Base-by-base conservation (phyloP, 257 asterid species). In the Penstemon barbatus region DNA sequence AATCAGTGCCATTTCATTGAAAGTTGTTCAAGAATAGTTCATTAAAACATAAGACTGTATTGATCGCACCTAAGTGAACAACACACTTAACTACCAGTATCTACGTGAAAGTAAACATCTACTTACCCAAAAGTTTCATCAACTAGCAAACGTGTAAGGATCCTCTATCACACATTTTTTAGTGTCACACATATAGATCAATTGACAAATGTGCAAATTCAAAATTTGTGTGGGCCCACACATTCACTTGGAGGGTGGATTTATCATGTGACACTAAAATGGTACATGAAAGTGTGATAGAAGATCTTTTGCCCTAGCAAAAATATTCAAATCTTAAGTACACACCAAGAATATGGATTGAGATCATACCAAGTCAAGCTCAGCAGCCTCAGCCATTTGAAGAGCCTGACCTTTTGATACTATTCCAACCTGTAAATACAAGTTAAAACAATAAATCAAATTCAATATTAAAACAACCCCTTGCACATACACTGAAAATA, bases 341-440 rank as follows among this genome's bases (percentile, higher is more conserved):
- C 12, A 15, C 15, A 15, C 18, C 51, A 19, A 45, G 37, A 53
- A 70, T 9, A 33, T 8, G 8, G 44, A 45, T 49, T 50, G 61
- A 51, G 50, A 72, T 70, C 87, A 83, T 87, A 94, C 99, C 99
- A 94, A 86, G 83, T 91, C 96, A 68, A 94, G 96, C 75, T 80
- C 89, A 67, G 97, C 92, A 57, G 74, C 91, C 57, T 94, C 97
- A 71, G 99, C 99, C 95, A 85, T 87, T 86, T 83, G 89, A 70
- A 87, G 12, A 42, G 99, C 99, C 83, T 84, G 89, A 72, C 74
- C 72, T 77, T 87, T 89, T 5, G 97, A 69, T 19, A 94, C 87
- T 63, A 94, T 33, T 40, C 97, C 99, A 57, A 94, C 88, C 99
- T 93, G 81, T 57, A 80, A 72, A 76, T 81, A 73, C 62, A 44